Percentiles rank a stretch among this genome's conserved stretches.
Evolutionary conservation across 2,329 filamentous ascomycete genomes (phyloP).

Genomic region (Mycogone perniciosa): DNA sequence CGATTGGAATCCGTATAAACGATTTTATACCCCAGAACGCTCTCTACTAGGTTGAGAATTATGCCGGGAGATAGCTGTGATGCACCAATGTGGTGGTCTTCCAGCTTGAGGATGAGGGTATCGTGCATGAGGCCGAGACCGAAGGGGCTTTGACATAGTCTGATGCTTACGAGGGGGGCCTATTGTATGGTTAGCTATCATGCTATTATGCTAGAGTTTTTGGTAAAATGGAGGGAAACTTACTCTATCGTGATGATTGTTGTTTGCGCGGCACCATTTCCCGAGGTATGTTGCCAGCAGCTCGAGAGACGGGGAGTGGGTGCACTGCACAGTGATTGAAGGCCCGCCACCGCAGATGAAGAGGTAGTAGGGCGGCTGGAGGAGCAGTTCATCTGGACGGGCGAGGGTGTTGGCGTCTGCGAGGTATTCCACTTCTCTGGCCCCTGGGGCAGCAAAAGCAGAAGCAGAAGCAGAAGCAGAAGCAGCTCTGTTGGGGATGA

Average conservation of each 20-base stretch:
- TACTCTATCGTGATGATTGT: conserved; percentile 30
- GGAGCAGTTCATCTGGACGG: conserved; percentile 42
- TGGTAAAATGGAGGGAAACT: conserved; percentile 10
- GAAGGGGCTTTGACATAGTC: conserved; percentile 39
- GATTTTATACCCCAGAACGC: conserved; percentile 37
- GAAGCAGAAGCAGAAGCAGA: neutral
- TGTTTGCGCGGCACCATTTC: conserved; percentile 41
- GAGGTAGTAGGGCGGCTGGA: conserved; percentile 43
- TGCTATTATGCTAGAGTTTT: neutral
- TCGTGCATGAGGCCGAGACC: conserved; percentile 40
- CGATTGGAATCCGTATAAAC: conserved; percentile 17
- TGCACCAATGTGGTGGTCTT: conserved; percentile 25
- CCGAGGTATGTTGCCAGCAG: conserved; percentile 41
- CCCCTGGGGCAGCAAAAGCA: neutral
- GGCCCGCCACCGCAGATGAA: conserved; percentile 28
- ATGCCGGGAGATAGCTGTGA: conserved; percentile 37
- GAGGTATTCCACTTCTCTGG: conserved; percentile 24
- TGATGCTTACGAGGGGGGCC: conserved; percentile 37
- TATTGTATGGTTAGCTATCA: conserved; percentile 14
- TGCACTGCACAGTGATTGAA: conserved; percentile 38
- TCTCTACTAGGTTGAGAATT: conserved; percentile 40
- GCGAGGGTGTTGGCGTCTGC: conserved; percentile 36
- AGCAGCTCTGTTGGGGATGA: neutral
- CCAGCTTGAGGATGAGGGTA: conserved; percentile 32
- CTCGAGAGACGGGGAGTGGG: conserved; percentile 40